A percentile compares a stretch with the other conserved stretches of the same genome.
phyloP scores from a whole-genome alignment of 2,329 filamentous ascomycete species.

The Stagonosporopsis vannaccii region DNA sequence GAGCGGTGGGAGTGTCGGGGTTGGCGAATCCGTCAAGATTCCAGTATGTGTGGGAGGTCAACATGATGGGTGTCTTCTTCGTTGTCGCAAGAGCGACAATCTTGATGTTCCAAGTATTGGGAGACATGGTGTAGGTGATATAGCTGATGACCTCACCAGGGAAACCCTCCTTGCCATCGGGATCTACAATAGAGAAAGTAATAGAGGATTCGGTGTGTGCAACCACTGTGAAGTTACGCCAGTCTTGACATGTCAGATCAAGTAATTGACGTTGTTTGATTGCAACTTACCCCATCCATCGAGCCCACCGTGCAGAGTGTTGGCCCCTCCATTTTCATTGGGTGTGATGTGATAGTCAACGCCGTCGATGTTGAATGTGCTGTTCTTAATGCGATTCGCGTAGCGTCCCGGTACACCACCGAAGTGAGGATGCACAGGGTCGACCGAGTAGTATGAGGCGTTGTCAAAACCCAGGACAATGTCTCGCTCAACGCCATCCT shows the following conservation, averaged over 20 bases:
- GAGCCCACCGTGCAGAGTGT: constrained; percentile 74
- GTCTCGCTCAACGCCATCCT: constrained; percentile 72
- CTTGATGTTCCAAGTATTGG: constrained; percentile 73
- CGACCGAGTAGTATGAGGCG: constrained; percentile 71
- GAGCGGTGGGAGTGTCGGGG: constrained; percentile 67
- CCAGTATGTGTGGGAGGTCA: constrained; percentile 80
- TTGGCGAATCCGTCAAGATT: constrained; percentile 83
- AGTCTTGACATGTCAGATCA: constrained; percentile 52
- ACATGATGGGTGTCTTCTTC: constrained; percentile 83
- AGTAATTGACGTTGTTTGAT: background rate
- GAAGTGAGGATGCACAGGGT: constrained; percentile 73
- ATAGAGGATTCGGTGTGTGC: constrained; percentile 71
- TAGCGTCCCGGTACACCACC: constrained; percentile 78
- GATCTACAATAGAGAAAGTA: constrained; percentile 77
- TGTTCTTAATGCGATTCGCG: constrained; percentile 82
- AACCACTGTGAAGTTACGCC: constrained; percentile 77
- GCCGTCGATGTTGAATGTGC: constrained; percentile 73
- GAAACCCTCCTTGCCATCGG: constrained; percentile 77
- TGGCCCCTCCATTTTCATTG: constrained; percentile 63
- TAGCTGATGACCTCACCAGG: constrained; percentile 78
- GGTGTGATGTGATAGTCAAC: constrained; percentile 64
- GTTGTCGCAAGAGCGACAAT: constrained; percentile 75
- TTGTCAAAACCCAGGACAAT: constrained; percentile 80
- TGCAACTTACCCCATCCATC: constrained; percentile 66
- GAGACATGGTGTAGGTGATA: constrained; percentile 74